These are phyloP conservation scores for Pythium brachiatum DNA, from an alignment of 352 stramenopile genomes.

Conservation along the genomic window DNA sequence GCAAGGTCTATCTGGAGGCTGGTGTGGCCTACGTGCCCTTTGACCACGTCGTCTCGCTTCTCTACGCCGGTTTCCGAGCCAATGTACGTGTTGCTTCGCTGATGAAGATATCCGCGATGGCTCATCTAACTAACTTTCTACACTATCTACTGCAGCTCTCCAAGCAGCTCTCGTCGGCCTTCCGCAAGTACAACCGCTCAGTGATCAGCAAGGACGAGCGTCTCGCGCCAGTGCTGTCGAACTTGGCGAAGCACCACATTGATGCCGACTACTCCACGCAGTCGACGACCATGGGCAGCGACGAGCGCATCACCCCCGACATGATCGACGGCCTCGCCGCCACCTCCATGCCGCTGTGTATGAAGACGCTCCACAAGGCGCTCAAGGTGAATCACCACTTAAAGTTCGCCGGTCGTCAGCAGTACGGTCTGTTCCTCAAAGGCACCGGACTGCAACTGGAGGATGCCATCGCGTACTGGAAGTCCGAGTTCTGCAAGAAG, in stretches of 20 bases:
- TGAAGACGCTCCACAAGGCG: constrained; percentile 93
- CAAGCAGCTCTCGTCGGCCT: constrained; percentile 87
- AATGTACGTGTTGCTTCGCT: constrained; percentile 42
- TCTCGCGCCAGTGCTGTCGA: constrained; percentile 92
- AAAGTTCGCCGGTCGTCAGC: constrained; percentile 95
- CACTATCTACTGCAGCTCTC: constrained; percentile 68
- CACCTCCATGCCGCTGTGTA: constrained; percentile 97
- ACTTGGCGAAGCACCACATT: constrained; percentile 96
- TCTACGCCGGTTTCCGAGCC: constrained; percentile 91
- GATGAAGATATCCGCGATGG: too few species aligned
- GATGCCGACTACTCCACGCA: constrained; percentile 84
- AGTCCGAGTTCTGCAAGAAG: constrained; percentile 91
- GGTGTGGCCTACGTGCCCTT: constrained; percentile 96
- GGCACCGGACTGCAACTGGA: constrained; percentile 95
- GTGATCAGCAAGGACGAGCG: constrained; percentile 91
- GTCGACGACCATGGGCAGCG: constrained; percentile 30
- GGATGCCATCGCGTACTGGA: constrained; percentile 96
- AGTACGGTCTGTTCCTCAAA: constrained; percentile 99
- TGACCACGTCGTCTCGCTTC: constrained; percentile 93
- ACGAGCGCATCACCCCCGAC: constrained; percentile 80
- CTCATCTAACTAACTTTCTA: too few species aligned
- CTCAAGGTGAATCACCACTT: constrained; percentile 96
- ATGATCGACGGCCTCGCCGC: constrained; percentile 90
- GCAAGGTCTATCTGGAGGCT: constrained; percentile 92
- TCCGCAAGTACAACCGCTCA: constrained; percentile 86